Conservation (phyloP, 108 stramenopile species). For the Seminavis robusta region DNA sequence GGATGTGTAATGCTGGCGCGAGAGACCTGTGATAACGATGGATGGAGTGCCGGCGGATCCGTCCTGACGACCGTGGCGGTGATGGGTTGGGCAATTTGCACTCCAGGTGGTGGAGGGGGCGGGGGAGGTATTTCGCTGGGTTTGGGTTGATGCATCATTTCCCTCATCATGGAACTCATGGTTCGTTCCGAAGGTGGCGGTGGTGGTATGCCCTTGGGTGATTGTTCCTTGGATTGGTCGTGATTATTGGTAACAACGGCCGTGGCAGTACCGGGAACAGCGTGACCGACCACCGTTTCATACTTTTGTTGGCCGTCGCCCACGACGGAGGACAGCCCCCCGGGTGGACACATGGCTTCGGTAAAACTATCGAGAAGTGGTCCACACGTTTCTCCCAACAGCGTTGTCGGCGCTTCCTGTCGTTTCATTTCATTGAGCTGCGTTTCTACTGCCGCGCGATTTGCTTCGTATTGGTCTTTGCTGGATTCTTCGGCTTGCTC, state of each 20-base stretch:
- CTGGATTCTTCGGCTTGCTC: constrained; percentile 22
- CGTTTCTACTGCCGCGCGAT: constrained; percentile 9
- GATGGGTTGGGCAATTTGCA: too few relatives aligned
- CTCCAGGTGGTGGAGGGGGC: too few relatives aligned
- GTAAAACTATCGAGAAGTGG: not conserved
- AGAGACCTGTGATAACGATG: not conserved
- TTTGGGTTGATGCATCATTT: not conserved
- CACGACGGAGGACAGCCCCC: not conserved
- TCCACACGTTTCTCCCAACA: not conserved
- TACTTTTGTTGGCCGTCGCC: not conserved
- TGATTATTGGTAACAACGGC: not conserved
- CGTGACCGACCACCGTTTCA: not conserved
- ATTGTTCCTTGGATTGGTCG: not conserved
- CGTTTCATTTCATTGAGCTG: constrained; percentile 10
- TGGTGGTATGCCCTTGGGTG: not conserved
- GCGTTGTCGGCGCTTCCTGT: not conserved
- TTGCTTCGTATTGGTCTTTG: constrained; percentile 9
- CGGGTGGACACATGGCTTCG: not conserved
- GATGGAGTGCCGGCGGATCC: not conserved
- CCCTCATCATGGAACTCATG: not conserved
- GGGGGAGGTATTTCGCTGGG: too few relatives aligned
- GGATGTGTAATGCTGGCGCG: not conserved
- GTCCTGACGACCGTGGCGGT: not conserved
- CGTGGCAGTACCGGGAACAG: too few relatives aligned
- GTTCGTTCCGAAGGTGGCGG: not conserved